These are phyloP conservation scores for Ophiostoma quercus DNA, from an alignment of 2,329 filamentous ascomycete genomes.

Conservation along the genomic window DNA sequence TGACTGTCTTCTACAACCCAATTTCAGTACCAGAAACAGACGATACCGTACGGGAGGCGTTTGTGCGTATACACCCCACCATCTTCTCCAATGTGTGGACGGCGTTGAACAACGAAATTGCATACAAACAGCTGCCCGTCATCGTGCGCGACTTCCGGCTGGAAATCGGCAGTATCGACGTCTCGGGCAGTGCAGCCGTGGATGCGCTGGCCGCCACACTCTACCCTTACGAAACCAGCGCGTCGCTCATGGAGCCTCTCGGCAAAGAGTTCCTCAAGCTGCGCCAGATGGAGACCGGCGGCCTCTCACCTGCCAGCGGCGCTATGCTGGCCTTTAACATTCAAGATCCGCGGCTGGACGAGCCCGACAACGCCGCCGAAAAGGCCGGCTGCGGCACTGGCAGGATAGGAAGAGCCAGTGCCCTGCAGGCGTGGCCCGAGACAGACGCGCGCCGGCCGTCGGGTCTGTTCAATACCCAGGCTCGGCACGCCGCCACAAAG, in stretches of 20 bases:
- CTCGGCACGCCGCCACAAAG: constrained; percentile 59
- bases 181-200: constrained; percentile 65
- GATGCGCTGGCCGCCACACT: constrained; percentile 70
- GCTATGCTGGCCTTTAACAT: constrained; percentile 67
- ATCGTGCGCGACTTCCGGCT: constrained; percentile 65
- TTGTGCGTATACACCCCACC: constrained; percentile 63
- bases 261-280: constrained; percentile 48
- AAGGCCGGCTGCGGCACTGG: constrained; percentile 25
- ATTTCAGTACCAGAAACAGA: background rate
- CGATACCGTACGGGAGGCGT: constrained; percentile 12
- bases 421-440: constrained; percentile 39
- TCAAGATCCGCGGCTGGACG: constrained; percentile 72
- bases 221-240: constrained; percentile 42
- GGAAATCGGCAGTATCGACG: constrained; percentile 57
- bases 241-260: constrained; percentile 33
- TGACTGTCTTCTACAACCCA: constrained; percentile 24
- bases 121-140: constrained; percentile 57
- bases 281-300: constrained; percentile 58
- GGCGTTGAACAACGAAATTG: constrained; percentile 50
- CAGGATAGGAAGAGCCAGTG: constrained; percentile 57
- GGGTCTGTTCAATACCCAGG: constrained; percentile 63
- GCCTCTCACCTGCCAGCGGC: constrained; percentile 63
- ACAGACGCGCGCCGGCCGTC: constrained; percentile 39
- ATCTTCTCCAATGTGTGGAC: constrained; percentile 67
- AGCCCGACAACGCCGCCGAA: constrained; percentile 50